These are phyloP conservation scores for Psophocarpus tetragonolobus DNA, from an alignment of 306 rosid genomes.

Conservation along the genomic window DNA sequence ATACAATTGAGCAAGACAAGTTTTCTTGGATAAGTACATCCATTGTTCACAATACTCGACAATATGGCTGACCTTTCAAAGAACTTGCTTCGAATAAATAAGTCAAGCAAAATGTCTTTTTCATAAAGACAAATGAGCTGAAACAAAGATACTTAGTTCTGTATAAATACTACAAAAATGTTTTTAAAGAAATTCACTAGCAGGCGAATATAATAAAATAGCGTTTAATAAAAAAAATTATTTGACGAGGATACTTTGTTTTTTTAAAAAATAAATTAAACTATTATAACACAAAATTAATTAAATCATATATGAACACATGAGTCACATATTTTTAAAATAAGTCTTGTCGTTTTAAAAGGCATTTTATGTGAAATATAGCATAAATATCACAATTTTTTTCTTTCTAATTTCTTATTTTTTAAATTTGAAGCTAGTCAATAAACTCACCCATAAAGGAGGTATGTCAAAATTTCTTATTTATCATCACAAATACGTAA, in stretches of 20 bases:
- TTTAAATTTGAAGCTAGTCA: too few relatives aligned
- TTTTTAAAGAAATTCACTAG: conserved; percentile 14
- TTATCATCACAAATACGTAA: too few relatives aligned
- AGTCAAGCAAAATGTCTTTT: conserved; percentile 31
- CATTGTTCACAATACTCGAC: conserved; percentile 29
- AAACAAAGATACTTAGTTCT: conserved; percentile 28
- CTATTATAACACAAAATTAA: not conserved
- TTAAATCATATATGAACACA: not conserved
- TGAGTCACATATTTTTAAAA: too few relatives aligned
- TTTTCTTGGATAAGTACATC: conserved; percentile 27
- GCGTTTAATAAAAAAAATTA: not conserved
- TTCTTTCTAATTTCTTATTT: too few relatives aligned
- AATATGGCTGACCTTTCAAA: conserved; percentile 46
- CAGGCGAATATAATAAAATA: not conserved
- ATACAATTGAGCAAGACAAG: conserved; percentile 25
- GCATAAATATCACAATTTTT: too few relatives aligned
- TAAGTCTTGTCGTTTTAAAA: too few relatives aligned
- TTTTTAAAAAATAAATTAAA: not conserved
- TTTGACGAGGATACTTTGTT: not conserved
- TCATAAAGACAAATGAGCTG: conserved; percentile 39
- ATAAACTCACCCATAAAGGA: too few relatives aligned
- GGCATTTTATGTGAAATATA: too few relatives aligned
- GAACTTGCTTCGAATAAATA: conserved; percentile 39
- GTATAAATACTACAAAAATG: conserved; percentile 34
- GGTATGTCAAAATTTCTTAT: too few relatives aligned